Evolutionary conservation across 352 stramenopile species (phyloP).

Genomic region (Pythium phragmitis): DNA sequence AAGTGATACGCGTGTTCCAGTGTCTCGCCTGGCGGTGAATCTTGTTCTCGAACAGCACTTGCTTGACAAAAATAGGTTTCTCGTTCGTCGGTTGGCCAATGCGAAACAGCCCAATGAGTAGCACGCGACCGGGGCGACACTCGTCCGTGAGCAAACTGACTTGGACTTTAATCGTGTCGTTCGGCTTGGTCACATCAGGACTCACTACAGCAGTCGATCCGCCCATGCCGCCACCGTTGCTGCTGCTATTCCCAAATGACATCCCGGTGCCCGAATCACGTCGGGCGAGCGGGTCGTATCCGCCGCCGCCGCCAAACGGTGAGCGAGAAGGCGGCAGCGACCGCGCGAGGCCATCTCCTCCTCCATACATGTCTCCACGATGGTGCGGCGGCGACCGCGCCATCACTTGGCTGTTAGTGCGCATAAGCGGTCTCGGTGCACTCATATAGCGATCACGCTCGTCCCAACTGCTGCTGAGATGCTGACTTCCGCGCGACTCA

Average conservation of each 20-base stretch:
- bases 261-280: conserved; percentile 26
- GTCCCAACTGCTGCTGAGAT: conserved; percentile 29
- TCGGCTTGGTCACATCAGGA: conserved; percentile 65
- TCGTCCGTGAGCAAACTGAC: conserved; percentile 61
- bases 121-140: conserved; percentile 51
- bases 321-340: conserved; percentile 21
- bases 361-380: conserved; percentile 14
- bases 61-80: conserved; percentile 84
- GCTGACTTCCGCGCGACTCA: conserved; percentile 1
- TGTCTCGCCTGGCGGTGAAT: conserved; percentile 57
- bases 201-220: conserved; percentile 34
- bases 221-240: conserved; percentile 8
- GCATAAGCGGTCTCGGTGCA: conserved; percentile 18
- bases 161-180: conserved; percentile 79
- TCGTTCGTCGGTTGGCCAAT: conserved; percentile 71
- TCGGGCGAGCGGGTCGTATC: conserved; percentile 19
- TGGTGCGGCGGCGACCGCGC: conserved; percentile 21
- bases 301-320: conserved; percentile 14
- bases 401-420: conserved; percentile 26
- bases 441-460: conserved; percentile 22
- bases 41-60: conserved; percentile 81
- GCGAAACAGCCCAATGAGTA: conserved; percentile 80
- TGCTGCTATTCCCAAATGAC: conserved; percentile 25
- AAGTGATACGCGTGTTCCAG: conserved; percentile 80
- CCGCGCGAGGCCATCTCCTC: conserved; percentile 17